Base-by-base conservation (phyloP, 2,329 filamentous ascomycete species). In the Dactylellina drechsleri region DNA sequence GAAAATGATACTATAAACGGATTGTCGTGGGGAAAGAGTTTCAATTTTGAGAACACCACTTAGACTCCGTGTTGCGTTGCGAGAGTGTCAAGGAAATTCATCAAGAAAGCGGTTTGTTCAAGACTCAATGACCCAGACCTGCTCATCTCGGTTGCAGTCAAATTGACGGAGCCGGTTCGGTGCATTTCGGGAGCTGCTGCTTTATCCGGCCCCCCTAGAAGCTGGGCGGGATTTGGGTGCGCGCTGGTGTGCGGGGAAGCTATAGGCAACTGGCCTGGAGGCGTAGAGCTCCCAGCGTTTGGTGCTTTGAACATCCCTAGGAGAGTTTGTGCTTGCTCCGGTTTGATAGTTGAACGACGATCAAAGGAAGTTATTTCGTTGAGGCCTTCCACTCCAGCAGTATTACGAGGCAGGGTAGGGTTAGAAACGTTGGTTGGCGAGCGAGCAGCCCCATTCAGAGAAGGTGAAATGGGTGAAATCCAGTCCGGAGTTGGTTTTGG, bases 221-320 rank as follows among this genome's bases (percentile, higher is more conserved):
- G 23, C 20, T 49, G 58, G 4, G 36, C 41, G 23, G 23, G n/a
- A 23, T 50, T 64, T 0, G 52, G 53, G 16, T 23, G 15, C 12
- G 49, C 40, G 10, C 50, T 57, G 23, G 40, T 68, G 10, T 36
- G 64, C 12, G 52, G 43, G 7, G 36, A 10, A 45, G 60, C 13
- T 13, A 26, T 50, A 15, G 59, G 65, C 15, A 61, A 13, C 20
- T 56, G n/a, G 18, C 40, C 60, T 1, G 72, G 18, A 2, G 61
- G 23, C 7, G 26, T 20, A n/a, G 66, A 26, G 18, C 57, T 58
- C 7, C 66, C 66, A 1, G 57, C 64, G 28, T 50, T 61, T 16
- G 76, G 73, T 5, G 68, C 74, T 26, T 70, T 78, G 58, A 79
- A 79, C 45, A 79, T 77, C 1, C 77, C 78, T 4, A 79, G 72